Evolutionary conservation across 352 stramenopile species (phyloP), one percentile per base, ranked within the genome.

Genomic region (Phytophthora constricta): DNA sequence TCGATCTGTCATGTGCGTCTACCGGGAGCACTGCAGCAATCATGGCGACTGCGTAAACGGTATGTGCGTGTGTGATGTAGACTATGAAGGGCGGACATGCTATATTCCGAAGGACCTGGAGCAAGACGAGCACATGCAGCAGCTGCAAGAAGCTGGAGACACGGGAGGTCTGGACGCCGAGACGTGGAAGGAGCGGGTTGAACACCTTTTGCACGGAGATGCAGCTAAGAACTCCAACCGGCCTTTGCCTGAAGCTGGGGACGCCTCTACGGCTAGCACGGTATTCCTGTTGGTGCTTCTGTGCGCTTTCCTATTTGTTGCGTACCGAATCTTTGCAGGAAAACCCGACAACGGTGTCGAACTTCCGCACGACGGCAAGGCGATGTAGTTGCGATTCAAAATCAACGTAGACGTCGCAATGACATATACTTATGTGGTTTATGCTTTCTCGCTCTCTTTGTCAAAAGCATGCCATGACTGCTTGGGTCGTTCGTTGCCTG

Each of bases 31-130:
- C 63, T 97, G 89, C 70, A 96, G 79, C 59, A 68, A 77, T 46
- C 74, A 93, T 46, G 89, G 89, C 41, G 83, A 94, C 67, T 97
- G 89, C 58, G 72, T 95, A 28, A 95, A 96, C 58, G 86, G 85
- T 27, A 58, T 73, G 60, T 97, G 89, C 64, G 68, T 70, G 7
- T 97, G 89, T 48, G 86, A 95, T 55, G 63, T 49, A 14, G 77
- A 71, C 25, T 97, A 90, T 49, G 86, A 93, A 74, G 89, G 89
- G 11, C 60, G 78, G 9, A 92, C 83, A 41, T 97, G 89, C 71
- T 95, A 96, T 65, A 80, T 95, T 13, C 87, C 85, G 4, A 87
- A 86, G 43, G 82, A 91, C 61, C 55, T 78, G 43, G 72, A 77
- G 3, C 61, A 68, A 22, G 70, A 79, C 37, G 68, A 79, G 55